Conservation (phyloP, 108 stramenopile species). For the Chaetoceros tenuissimus region DNA sequence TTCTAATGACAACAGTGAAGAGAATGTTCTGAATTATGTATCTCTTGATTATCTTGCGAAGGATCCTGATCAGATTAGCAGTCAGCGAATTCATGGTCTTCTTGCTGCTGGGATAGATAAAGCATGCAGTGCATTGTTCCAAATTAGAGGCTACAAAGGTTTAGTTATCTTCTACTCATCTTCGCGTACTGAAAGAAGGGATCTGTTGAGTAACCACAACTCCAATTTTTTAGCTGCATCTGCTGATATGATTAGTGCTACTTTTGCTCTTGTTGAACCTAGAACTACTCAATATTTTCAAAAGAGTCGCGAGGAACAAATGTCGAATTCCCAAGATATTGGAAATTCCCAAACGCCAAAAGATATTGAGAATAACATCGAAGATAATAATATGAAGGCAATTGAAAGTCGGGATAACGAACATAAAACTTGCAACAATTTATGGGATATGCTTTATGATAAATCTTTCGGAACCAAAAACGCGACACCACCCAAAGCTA, state of each 20-base stretch:
- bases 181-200: slow-evolving; percentile 4
- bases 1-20: too few species aligned
- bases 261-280: slow-evolving; percentile 13
- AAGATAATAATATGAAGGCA: background rate
- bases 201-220: slow-evolving; percentile 17
- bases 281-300: background rate
- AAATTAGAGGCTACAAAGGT: slow-evolving; percentile 16
- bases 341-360: too few species aligned
- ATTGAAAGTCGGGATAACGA: background rate
- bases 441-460: slow-evolving; percentile 9
- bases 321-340: background rate
- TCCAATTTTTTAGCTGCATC: slow-evolving; percentile 11
- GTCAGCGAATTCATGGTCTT: too few species aligned
- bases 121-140: slow-evolving; percentile 12
- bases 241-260: slow-evolving; percentile 30
- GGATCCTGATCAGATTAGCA: too few species aligned
- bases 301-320: background rate
- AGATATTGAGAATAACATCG: background rate
- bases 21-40: too few species aligned
- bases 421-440: background rate
- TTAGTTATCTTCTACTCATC: slow-evolving; percentile 33
- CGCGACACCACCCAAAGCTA: slow-evolving; percentile 28
- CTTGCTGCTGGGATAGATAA: slow-evolving; percentile 16
- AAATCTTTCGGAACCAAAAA: too few species aligned
- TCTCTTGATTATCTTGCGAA: too few species aligned